Conservation (phyloP, 2,329 filamentous ascomycete species). For the Exophiala sp. region DNA sequence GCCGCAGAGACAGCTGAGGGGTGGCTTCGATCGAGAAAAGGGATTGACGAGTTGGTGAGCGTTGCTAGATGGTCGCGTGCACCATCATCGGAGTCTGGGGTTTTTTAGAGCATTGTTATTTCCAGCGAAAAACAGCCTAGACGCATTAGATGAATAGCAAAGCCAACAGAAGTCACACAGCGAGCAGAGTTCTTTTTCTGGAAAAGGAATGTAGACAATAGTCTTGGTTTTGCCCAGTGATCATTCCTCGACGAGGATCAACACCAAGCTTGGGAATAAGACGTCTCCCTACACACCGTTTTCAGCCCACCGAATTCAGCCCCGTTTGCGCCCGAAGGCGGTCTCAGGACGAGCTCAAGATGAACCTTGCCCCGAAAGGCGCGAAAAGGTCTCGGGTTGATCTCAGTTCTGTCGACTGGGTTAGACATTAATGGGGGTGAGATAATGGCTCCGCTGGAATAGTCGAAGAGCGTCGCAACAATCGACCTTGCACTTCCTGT, state of each 20-base stretch:
- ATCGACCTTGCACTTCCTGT: constrained; percentile 11
- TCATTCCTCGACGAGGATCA: constrained; percentile 27
- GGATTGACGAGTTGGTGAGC: constrained; percentile 80
- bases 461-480: constrained; percentile 16
- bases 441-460: constrained; percentile 18
- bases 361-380: constrained; percentile 2
- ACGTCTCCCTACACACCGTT: constrained; percentile 23
- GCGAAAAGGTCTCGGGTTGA: constrained; percentile 14
- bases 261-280: constrained; percentile 28
- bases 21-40: constrained; percentile 80
- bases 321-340: constrained; percentile 15
- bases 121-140: not conserved
- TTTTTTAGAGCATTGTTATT: not conserved
- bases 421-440: constrained; percentile 21
- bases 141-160: not conserved
- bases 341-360: constrained; percentile 22
- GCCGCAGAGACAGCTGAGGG: constrained; percentile 77
- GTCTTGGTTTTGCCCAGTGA: constrained; percentile 26
- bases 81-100: not conserved
- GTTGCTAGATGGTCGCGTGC: not conserved
- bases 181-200: not conserved
- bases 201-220: constrained; percentile 23
- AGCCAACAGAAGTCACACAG: too few species aligned
- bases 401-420: constrained; percentile 26
- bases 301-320: constrained; percentile 17